Conservation (phyloP, 805 yeast genomes). For the Cyberlindnera maritima region DNA sequence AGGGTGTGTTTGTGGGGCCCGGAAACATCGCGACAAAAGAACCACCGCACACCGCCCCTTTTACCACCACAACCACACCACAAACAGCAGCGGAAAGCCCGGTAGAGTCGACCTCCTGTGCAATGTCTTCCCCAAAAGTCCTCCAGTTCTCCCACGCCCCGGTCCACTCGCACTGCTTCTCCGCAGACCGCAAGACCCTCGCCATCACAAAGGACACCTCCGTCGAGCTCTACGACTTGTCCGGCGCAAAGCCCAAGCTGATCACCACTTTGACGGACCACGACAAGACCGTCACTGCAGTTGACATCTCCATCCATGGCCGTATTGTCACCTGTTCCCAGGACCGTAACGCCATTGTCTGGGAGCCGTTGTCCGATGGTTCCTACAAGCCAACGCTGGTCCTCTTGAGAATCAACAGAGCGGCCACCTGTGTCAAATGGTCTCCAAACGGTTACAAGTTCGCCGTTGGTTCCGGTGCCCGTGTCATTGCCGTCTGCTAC, state of each 20-base stretch:
- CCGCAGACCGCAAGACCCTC: constrained; percentile 58
- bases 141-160: constrained; percentile 79
- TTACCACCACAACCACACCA: background rate
- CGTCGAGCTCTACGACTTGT: constrained; percentile 70
- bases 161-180: constrained; percentile 88
- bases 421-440: constrained; percentile 95
- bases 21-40: background rate
- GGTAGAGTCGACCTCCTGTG: constrained; percentile 30
- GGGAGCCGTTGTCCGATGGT: constrained; percentile 72
- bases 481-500: constrained; percentile 93
- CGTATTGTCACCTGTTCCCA: constrained; percentile 95
- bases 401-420: constrained; percentile 85
- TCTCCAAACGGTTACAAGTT: constrained; percentile 92
- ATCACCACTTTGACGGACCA: constrained; percentile 74
- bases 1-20: too few relatives aligned
- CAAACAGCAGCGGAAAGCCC: background rate
- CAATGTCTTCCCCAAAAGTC: constrained; percentile 26
- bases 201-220: constrained; percentile 81
- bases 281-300: constrained; percentile 91
- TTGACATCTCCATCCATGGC: constrained; percentile 86
- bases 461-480: constrained; percentile 95
- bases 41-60: background rate
- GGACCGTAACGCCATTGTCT: constrained; percentile 95
- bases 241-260: constrained; percentile 53
- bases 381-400: constrained; percentile 86